These are phyloP conservation scores for Daldinia loculata DNA, from an alignment of 495 filamentous ascomycete species.

Conservation along the genomic window DNA sequence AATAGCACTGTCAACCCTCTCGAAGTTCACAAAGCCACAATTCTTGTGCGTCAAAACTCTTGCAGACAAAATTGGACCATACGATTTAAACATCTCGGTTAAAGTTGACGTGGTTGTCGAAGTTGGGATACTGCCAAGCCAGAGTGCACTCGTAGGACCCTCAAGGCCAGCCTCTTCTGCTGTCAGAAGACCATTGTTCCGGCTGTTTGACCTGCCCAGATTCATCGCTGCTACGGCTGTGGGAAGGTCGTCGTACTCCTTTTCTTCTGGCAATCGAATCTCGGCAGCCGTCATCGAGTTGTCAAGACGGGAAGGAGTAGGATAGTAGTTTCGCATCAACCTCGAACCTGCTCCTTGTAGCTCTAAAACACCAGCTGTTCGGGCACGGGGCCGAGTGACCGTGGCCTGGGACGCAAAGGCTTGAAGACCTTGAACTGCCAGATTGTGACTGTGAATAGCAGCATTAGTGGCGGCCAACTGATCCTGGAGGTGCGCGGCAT, in stretches of 20 bases:
- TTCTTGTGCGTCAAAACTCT: slow-evolving; percentile 98
- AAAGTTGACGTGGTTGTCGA: slow-evolving; percentile 94
- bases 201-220: slow-evolving; percentile 68
- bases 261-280: slow-evolving; percentile 72
- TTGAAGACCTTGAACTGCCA: slow-evolving; percentile 79
- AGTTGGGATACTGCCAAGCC: slow-evolving; percentile 97
- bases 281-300: slow-evolving; percentile 84
- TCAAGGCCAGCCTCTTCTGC: slow-evolving; percentile 83
- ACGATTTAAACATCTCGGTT: slow-evolving; percentile 89
- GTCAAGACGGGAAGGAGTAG: slow-evolving; percentile 83
- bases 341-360: slow-evolving; percentile 70
- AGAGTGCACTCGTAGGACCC: slow-evolving; percentile 89
- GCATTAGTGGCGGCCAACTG: slow-evolving; percentile 82
- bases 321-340: slow-evolving; percentile 79
- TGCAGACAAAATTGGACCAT: slow-evolving; percentile 90
- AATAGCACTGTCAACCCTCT: slow-evolving; percentile 86
- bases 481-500: slow-evolving; percentile 66
- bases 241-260: slow-evolving; percentile 71
- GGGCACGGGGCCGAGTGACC: slow-evolving; percentile 81
- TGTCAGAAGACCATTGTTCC: slow-evolving; percentile 63
- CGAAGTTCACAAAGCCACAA: slow-evolving; percentile 98
- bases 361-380: slow-evolving; percentile 87
- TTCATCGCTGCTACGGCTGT: slow-evolving; percentile 84
- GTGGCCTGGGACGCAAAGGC: slow-evolving; percentile 81
- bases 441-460: slow-evolving; percentile 90